These are phyloP conservation scores for Mixia osmundae DNA, from an alignment of 1,284 basidiomycete species.

Conservation along the genomic window DNA sequence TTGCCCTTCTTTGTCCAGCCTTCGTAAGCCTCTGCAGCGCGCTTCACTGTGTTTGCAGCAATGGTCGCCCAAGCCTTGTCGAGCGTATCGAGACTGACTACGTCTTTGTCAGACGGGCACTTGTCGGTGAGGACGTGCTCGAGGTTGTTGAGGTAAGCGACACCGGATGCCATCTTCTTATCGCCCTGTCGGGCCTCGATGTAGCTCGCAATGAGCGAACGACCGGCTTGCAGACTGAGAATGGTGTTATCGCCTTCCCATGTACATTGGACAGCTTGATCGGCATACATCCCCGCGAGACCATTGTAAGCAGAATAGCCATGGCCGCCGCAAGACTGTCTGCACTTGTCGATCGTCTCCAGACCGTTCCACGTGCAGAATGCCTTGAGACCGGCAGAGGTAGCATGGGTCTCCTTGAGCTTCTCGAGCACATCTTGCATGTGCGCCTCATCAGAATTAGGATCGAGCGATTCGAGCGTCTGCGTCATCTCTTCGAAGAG, in stretches of 20 bases:
- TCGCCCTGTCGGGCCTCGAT: constrained; percentile 27
- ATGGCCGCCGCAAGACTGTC: constrained; percentile 33
- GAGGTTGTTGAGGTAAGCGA: constrained; percentile 28
- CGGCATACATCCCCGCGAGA: constrained; percentile 30
- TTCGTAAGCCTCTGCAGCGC: constrained; percentile 28
- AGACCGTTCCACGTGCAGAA: constrained; percentile 36
- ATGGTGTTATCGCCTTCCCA: constrained; percentile 32
- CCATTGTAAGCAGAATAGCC: constrained; percentile 34
- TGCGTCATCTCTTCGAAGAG: constrained; percentile 25
- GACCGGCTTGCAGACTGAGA: constrained; percentile 30
- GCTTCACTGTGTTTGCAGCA: constrained; percentile 31
- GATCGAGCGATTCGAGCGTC: constrained; percentile 30
- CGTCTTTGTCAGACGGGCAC: constrained; percentile 16
- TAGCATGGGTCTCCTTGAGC: constrained; percentile 35
- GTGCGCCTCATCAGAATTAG: constrained; percentile 19
- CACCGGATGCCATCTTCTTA: constrained; percentile 27
- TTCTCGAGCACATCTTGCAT: constrained; percentile 25
- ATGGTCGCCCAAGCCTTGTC: constrained; percentile 29
- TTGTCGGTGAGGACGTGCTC: constrained; percentile 23
- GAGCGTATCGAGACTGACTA: constrained; percentile 26
- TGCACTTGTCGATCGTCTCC: constrained; percentile 32
- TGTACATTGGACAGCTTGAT: constrained; percentile 32
- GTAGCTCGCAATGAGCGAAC: constrained; percentile 29
- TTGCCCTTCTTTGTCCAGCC: constrained; percentile 25
- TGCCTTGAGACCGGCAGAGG: constrained; percentile 33